These are phyloP conservation scores for Didymella keratinophila DNA, from an alignment of 2,329 filamentous ascomycete species.

Conservation along the genomic window DNA sequence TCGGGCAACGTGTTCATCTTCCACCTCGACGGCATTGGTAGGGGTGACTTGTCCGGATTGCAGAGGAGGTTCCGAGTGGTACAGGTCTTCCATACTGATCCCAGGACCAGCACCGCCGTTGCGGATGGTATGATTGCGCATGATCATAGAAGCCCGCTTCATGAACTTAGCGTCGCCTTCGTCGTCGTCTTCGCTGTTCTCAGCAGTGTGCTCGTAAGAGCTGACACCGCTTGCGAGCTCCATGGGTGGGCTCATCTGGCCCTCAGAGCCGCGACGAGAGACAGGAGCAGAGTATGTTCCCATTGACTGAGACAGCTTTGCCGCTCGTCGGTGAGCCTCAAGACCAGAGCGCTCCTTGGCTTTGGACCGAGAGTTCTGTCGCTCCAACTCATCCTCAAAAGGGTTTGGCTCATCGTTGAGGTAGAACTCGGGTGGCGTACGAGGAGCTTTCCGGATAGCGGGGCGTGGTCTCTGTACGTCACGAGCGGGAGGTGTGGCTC, in stretches of 20 bases:
- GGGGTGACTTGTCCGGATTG: slow-evolving; percentile 60
- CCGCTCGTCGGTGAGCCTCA: slow-evolving; percentile 46
- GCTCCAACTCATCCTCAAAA: slow-evolving; percentile 36
- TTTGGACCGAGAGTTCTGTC: slow-evolving; percentile 24
- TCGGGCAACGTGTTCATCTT: slow-evolving; percentile 70
- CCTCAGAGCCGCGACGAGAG: slow-evolving; percentile 48
- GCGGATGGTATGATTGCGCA: slow-evolving; percentile 45
- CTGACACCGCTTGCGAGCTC: slow-evolving; percentile 29
- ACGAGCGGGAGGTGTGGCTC: slow-evolving; percentile 26
- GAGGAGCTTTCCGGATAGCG: slow-evolving; percentile 46
- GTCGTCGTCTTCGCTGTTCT: slow-evolving; percentile 37
- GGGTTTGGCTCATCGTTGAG: slow-evolving; percentile 47
- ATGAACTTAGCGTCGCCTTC: slow-evolving; percentile 45
- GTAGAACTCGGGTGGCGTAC: slow-evolving; percentile 45
- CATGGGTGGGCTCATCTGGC: slow-evolving; percentile 34
- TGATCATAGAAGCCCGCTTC: slow-evolving; percentile 53
- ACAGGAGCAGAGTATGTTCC: slow-evolving; percentile 48
- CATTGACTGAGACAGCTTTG: slow-evolving; percentile 45
- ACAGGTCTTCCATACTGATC: slow-evolving; percentile 41
- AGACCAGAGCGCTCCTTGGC: slow-evolving; percentile 46
- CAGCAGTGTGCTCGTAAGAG: slow-evolving; percentile 30
- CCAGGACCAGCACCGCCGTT: slow-evolving; percentile 22
- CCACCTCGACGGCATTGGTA: slow-evolving; percentile 57
- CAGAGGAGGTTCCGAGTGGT: slow-evolving; percentile 40
- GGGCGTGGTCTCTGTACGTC: slow-evolving; percentile 48